Evolutionary conservation across 352 stramenopile genomes (phyloP).

Genomic region (Stephanocyclus meneghinianus): DNA sequence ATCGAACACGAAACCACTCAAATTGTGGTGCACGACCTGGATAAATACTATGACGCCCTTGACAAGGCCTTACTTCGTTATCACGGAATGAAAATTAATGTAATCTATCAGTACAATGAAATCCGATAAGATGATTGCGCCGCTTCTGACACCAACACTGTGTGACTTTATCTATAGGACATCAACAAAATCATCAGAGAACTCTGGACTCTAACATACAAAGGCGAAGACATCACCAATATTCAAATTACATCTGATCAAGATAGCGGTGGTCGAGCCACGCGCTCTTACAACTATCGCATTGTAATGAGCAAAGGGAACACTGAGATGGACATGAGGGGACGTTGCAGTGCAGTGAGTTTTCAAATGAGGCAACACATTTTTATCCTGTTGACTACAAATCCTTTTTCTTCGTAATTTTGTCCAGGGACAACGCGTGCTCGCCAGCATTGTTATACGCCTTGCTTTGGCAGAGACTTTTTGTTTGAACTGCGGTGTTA

Average conservation of each 20-base stretch:
- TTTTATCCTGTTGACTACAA: background rate
- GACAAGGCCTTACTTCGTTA: constrained; percentile 96
- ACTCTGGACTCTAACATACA: constrained; percentile 98
- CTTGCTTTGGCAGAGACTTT: constrained; percentile 98
- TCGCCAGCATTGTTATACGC: constrained; percentile 94
- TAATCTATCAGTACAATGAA: constrained; percentile 54
- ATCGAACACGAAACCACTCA: constrained; percentile 95
- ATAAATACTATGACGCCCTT: constrained; percentile 93
- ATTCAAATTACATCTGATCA: constrained; percentile 97
- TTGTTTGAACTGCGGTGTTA: constrained; percentile 96
- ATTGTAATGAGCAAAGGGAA: constrained; percentile 97
- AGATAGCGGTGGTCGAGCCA: constrained; percentile 79
- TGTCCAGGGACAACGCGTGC: constrained; percentile 90
- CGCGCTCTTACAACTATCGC: constrained; percentile 96
- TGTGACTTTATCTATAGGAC: constrained; percentile 1
- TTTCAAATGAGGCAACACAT: background rate
- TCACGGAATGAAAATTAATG: constrained; percentile 97
- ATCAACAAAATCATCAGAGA: constrained; percentile 92
- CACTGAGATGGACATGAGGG: constrained; percentile 97
- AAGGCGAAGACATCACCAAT: constrained; percentile 95
- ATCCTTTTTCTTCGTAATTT: constrained; percentile 1
- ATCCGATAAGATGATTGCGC: constrained; percentile 87
- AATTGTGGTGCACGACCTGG: constrained; percentile 94
- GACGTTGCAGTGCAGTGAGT: constrained; percentile 91
- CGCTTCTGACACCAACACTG: background rate